Evolutionary conservation across 257 asterid species (phyloP), one percentile per base, ranked within the genome.

Genomic region (Petunia axillaris): DNA sequence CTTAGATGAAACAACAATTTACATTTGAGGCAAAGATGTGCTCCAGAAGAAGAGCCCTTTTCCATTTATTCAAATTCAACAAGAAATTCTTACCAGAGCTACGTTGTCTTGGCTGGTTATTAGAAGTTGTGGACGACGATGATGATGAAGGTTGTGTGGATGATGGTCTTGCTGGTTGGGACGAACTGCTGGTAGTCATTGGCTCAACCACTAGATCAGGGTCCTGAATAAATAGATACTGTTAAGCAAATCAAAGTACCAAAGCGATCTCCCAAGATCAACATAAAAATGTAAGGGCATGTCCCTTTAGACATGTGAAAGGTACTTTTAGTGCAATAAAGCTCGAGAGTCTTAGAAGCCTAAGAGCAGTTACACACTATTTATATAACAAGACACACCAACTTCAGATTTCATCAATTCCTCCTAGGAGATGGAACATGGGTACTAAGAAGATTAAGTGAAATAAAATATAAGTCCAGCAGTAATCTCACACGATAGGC

Each of bases 151-250:
- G 81, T 71, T 89, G 91, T 0, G 86, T 81, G n/a, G 88, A 80
- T 2, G 97, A 75, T 52, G 96, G 82, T 85, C 87, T 88, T 79
- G 92, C 87, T 40, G 89, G 65, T 89, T 90, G 95, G 82, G 98
- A 89, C 25, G 96, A 79, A 83, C 85, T 85, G 84, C 79, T 63
- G 39, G 85, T 85, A 77, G 87, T 68, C 87, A 93, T 91, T 84
- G 98, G 93, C 87, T 92, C 99, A 76, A 95, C 99, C 79, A 89
- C 86, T 41, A 95, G 87, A 80, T 87, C 95, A 25, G 93, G 87
- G 67, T 95, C 98, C 99, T 95, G 89, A 59, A 81, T 37, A 64
- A 11, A n/a, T 35, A 57, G 77, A 71, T 48, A 71, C 43, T 35
- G 5, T 71, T 44, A 71, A 71, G 11, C 13, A 71, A 71, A 71